Base-by-base conservation (phyloP, 495 filamentous ascomycete species). In the Trichoderma reesei region DNA sequence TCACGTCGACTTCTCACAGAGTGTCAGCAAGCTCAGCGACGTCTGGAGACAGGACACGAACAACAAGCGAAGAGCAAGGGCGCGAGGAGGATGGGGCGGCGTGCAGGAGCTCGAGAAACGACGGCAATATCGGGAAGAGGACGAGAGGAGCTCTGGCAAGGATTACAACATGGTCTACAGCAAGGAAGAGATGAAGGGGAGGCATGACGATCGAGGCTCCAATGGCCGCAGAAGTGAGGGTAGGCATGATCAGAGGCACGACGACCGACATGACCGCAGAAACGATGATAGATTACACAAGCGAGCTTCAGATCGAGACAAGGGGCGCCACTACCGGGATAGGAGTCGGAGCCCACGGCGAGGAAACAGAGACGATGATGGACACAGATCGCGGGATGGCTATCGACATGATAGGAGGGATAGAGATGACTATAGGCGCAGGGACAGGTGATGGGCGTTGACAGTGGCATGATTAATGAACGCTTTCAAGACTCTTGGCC, bases 1-100 rank as follows among this genome's bases (percentile, higher is more conserved):
- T 64, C 94, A 98, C 73, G 95, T 98, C 60, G 94, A 98, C 72
- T 98, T 98, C 77, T 96, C 92, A 38, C 94, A 98, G 74, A 96
- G 91, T 73, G 94, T 94, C 72, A 92, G 89, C 41, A 90, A 90
- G 72, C 72, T 98, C 31, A 90, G 90, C n/a, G 90, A 96, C 62
- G 86, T 85, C 26, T 98, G 94, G 94, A 83, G 95, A 62, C 88
- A 81, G 64, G 84, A 88, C 41, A 95, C 91, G n/a, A 94, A 95
- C 71, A 80, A 81, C 13, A 97, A 95, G 77, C 83, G 94, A 38
- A 82, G 66, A 79, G 78, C 63, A 79, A 83, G 64, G 81, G 77
- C 10, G 68, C 88, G 89, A 7, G 93, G 93, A 41, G 92, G 92
- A 14, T 98, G 96, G 78, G 94, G 95, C 65, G 94, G 94, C 62